A percentile compares a stretch with the other conserved stretches of the same genome.
These are phyloP conservation scores for Solanum neorickii DNA, from an alignment of 257 asterid species.

Conservation along the genomic window DNA sequence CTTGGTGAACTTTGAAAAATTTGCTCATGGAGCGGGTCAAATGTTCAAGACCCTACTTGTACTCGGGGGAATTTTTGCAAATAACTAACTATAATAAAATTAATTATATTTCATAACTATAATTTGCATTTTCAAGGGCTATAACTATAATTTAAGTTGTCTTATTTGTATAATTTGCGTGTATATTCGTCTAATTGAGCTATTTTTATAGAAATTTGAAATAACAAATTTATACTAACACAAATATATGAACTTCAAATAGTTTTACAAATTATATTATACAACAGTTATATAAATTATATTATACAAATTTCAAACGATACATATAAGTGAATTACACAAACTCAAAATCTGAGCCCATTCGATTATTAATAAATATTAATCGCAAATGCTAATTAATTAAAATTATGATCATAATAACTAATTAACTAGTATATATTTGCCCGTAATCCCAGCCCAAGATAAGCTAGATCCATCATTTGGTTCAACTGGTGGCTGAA, in stretches of 20 bases:
- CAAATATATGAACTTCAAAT: accelerated
- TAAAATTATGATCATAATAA: accelerated
- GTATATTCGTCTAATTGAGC: too few species aligned
- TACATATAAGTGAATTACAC: accelerated
- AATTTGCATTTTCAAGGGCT: too few species aligned
- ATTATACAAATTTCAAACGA: too few species aligned
- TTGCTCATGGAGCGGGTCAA: neutral
- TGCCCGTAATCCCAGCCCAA: neutral
- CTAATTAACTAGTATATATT: too few species aligned
- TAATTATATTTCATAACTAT: too few species aligned
- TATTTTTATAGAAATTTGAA: too few species aligned
- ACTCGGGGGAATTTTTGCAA: neutral
- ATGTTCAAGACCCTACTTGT: neutral
- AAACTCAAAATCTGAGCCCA: too few species aligned
- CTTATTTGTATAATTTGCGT: accelerated
- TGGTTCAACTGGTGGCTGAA: neutral
- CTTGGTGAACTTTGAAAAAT: neutral
- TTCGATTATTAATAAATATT: accelerated
- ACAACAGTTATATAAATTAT: too few species aligned
- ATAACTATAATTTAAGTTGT: accelerated
- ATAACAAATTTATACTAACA: too few species aligned
- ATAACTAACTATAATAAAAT: too few species aligned
- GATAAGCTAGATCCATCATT: neutral
- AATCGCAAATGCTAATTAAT: accelerated
- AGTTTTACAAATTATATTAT: too few species aligned